Evolutionary conservation across 441 rosid genomes (phyloP).

Genomic region (Sinapis alba): DNA sequence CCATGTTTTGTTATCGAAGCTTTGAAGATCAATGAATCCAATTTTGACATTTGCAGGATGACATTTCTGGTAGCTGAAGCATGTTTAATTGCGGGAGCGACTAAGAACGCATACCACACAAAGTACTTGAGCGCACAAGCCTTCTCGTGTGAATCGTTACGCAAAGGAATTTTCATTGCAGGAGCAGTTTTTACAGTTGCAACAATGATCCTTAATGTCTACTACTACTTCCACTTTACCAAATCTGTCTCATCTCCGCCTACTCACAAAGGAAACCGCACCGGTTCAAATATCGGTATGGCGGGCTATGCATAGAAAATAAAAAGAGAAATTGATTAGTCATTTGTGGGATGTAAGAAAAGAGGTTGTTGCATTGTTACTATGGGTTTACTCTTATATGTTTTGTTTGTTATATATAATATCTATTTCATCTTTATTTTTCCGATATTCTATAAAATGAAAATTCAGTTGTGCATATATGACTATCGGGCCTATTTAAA

Average conservation of each 20-base stretch:
- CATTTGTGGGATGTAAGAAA: slow-evolving; percentile 32
- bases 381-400: slow-evolving; percentile 6
- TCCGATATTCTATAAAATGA: not conserved
- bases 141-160: slow-evolving; percentile 75
- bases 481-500: not conserved
- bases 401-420: slow-evolving; percentile 20
- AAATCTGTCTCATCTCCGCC: slow-evolving; percentile 67
- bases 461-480: not conserved
- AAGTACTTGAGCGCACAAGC: slow-evolving; percentile 80
- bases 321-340: not conserved
- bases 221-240: slow-evolving; percentile 82
- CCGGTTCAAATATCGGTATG: slow-evolving; percentile 71
- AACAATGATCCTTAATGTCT: slow-evolving; percentile 81
- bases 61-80: slow-evolving; percentile 90
- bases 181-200: slow-evolving; percentile 87
- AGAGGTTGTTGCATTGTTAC: slow-evolving; percentile 17
- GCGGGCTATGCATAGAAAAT: slow-evolving; percentile 59
- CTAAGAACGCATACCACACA: slow-evolving; percentile 90
- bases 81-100: slow-evolving; percentile 87
- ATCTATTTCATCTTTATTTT: not conserved
- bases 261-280: slow-evolving; percentile 57
- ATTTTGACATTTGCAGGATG: slow-evolving; percentile 47
- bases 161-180: slow-evolving; percentile 87
- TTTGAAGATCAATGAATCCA: not conserved
- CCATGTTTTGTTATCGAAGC: not conserved